Evolutionary conservation across 192 early-diverging fungal species (phyloP).

Genomic region (Coemansia pectinata): DNA sequence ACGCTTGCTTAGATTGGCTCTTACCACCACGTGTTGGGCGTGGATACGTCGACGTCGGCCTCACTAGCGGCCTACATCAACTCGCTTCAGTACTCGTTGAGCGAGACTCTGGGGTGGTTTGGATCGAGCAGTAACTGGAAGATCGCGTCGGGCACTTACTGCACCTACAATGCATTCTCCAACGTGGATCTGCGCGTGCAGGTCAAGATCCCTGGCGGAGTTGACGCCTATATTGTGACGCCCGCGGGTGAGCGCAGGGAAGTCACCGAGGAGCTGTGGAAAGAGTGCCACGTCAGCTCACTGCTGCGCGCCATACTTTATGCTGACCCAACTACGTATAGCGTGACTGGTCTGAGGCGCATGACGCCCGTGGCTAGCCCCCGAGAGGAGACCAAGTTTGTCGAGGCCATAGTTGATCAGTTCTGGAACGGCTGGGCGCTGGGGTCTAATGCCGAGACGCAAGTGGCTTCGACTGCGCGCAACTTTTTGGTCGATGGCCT

Average conservation of each 20-base stretch:
- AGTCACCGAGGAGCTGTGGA: constrained; percentile 81
- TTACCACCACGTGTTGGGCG: constrained; percentile 77
- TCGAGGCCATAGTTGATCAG: constrained; percentile 78
- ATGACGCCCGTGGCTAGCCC: constrained; percentile 81
- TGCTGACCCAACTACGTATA: constrained; percentile 82
- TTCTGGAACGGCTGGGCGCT: constrained; percentile 95
- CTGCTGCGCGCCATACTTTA: constrained; percentile 90
- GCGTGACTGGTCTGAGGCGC: constrained; percentile 86
- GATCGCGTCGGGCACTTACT: constrained; percentile 74
- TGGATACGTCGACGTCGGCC: constrained; percentile 91
- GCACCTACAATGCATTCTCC: constrained; percentile 98
- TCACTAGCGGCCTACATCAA: constrained; percentile 97
- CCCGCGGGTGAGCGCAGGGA: constrained; percentile 83
- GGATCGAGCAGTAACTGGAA: constrained; percentile 57
- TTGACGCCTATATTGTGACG: constrained; percentile 90
- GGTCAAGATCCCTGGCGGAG: constrained; percentile 97
- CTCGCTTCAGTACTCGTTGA: constrained; percentile 79
- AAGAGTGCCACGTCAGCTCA: constrained; percentile 85
- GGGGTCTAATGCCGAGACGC: constrained; percentile 91
- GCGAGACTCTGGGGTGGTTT: constrained; percentile 50
- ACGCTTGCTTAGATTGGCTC: constrained; percentile 69
- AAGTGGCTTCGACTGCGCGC: constrained; percentile 85
- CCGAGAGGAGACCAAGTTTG: constrained; percentile 73
- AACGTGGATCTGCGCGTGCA: constrained; percentile 97
- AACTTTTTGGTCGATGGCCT: constrained; percentile 91